phyloP scores from a whole-genome alignment of 805 yeast genomes.

The Sungouiozyma ichnusensis region DNA sequence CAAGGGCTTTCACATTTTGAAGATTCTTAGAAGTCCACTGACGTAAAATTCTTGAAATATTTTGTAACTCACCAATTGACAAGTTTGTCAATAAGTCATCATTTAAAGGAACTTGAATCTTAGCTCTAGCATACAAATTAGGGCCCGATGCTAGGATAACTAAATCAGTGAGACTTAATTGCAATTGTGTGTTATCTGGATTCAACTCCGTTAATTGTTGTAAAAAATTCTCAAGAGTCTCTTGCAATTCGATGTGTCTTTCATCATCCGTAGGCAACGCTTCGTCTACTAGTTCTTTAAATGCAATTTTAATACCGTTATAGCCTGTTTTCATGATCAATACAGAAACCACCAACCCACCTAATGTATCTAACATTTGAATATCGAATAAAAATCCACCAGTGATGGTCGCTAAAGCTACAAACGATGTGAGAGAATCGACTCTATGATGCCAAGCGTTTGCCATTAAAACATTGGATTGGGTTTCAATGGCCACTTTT shows the following conservation, averaged over 20 bases:
- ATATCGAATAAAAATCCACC: constrained; percentile 68
- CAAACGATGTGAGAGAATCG: constrained; percentile 81
- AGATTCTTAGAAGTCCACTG: constrained; percentile 27
- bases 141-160: constrained; percentile 48
- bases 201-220: constrained; percentile 27
- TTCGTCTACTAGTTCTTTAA: constrained; percentile 66
- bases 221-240: constrained; percentile 27
- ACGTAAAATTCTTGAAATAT: constrained; percentile 28
- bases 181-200: constrained; percentile 26
- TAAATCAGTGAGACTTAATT: constrained; percentile 27
- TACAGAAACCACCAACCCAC: constrained; percentile 74
- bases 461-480: constrained; percentile 82
- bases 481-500: constrained; percentile 61
- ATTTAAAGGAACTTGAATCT: constrained; percentile 29
- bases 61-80: constrained; percentile 30
- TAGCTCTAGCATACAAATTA: constrained; percentile 30
- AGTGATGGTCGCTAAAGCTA: constrained; percentile 76
- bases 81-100: constrained; percentile 25
- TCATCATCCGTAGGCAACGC: constrained; percentile 43
- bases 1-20: constrained; percentile 34
- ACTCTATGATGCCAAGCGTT: constrained; percentile 98
- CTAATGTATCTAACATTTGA: constrained; percentile 81
- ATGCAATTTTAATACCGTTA: constrained; percentile 55
- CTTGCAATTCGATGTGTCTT: constrained; percentile 34
- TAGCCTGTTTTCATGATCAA: constrained; percentile 76